phyloP scores from a whole-genome alignment of 257 asterid genomes.

The Catharanthus roseus region DNA sequence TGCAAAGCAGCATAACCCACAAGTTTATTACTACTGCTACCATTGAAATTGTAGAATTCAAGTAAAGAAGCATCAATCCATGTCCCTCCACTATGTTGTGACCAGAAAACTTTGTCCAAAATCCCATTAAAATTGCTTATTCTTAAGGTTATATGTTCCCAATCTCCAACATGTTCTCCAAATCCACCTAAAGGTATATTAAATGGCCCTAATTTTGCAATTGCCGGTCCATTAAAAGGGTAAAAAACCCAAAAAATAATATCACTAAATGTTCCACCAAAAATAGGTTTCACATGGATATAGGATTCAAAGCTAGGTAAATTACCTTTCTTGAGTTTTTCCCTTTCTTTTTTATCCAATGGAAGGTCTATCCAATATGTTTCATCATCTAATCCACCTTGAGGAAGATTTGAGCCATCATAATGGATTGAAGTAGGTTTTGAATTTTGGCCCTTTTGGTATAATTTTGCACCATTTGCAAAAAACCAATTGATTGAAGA shows the following conservation, averaged over 20 bases:
- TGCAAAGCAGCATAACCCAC: conserved; percentile 29
- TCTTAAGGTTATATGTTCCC: conserved; percentile 41
- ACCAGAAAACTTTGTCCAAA: conserved; percentile 23
- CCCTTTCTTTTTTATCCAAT: conserved; percentile 6
- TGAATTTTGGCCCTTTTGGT: conserved; percentile 20
- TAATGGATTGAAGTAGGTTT: conserved; percentile 10
- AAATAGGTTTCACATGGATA: conserved; percentile 32
- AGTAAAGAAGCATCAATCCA: conserved; percentile 29
- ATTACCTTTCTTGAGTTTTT: conserved; percentile 29
- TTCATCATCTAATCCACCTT: conserved; percentile 25
- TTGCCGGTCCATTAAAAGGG: conserved; percentile 37
- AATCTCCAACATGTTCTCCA: conserved; percentile 39
- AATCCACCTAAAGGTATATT: conserved; percentile 23
- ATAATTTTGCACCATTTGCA: conserved; percentile 25
- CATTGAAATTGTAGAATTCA: conserved; percentile 25
- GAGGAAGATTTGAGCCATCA: conserved; percentile 33
- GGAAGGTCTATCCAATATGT: conserved; percentile 37
- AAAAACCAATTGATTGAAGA: conserved; percentile 37
- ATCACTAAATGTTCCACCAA: conserved; percentile 30
- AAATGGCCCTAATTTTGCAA: conserved; percentile 23
- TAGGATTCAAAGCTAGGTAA: conserved; percentile 21
- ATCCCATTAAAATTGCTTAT: conserved; percentile 30
- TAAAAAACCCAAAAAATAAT: conserved; percentile 31
- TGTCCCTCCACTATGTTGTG: conserved; percentile 33
- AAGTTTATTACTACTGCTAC: conserved; percentile 22